These are phyloP conservation scores for Lycium ferocissimum DNA, from an alignment of 257 asterid species.

Conservation along the genomic window DNA sequence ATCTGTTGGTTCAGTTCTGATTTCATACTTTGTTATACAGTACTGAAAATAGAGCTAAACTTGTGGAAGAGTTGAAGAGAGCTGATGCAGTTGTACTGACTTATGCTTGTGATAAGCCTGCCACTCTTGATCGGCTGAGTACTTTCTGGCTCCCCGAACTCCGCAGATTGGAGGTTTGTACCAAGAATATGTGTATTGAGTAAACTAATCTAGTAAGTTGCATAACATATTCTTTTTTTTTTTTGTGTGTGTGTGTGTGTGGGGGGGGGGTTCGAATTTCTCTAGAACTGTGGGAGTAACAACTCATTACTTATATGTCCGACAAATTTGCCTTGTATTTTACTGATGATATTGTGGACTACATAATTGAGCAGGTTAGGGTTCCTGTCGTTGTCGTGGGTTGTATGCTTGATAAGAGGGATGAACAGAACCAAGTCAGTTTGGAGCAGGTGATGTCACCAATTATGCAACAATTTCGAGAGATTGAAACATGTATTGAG, in stretches of 20 bases:
- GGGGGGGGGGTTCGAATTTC: neutral
- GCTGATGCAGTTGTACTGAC: slow-evolving; percentile 96
- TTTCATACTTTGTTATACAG: slow-evolving; percentile 49
- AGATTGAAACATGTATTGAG: slow-evolving; percentile 97
- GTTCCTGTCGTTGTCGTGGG: slow-evolving; percentile 99
- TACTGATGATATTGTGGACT: neutral
- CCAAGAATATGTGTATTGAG: slow-evolving; percentile 18
- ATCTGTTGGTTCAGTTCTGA: neutral
- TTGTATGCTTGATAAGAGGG: slow-evolving; percentile 95
- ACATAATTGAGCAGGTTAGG: slow-evolving; percentile 62
- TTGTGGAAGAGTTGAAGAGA: slow-evolving; percentile 75
- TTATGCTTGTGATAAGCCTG: slow-evolving; percentile 90
- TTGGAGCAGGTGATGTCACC: slow-evolving; percentile 98
- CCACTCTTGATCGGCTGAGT: slow-evolving; percentile 87
- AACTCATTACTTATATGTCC: neutral
- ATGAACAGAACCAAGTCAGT: slow-evolving; percentile 69
- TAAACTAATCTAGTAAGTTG: neutral
- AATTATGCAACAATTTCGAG: slow-evolving; percentile 96
- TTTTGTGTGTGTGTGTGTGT: no score
- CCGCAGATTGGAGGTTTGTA: slow-evolving; percentile 78
- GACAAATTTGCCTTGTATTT: slow-evolving; percentile 8
- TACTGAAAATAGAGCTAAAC: slow-evolving; percentile 68
- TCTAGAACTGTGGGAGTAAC: neutral
- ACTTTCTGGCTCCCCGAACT: slow-evolving; percentile 99
- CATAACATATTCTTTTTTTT: neutral